These are phyloP conservation scores for Penicillium sp. DNA, from an alignment of 2,329 filamentous ascomycete genomes.

Conservation along the genomic window DNA sequence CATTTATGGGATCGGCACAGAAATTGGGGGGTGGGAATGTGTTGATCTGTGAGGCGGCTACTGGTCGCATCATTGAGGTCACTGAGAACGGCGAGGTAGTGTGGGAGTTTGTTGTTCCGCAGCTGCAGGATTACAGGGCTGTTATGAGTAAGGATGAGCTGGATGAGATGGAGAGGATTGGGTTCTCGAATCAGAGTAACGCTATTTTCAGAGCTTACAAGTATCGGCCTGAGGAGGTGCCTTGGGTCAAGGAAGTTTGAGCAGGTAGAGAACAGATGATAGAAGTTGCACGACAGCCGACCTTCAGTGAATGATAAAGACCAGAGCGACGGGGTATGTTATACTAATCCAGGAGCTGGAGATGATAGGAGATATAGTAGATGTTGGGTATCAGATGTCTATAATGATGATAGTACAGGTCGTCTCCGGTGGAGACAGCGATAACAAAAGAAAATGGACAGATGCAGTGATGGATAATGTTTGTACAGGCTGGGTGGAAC, in stretches of 20 bases:
- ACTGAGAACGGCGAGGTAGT: conserved; percentile 43
- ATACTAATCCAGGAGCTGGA: too few relatives aligned
- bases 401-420: conserved; percentile 18
- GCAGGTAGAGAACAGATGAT: background rate
- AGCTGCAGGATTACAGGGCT: conserved; percentile 43
- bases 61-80: conserved; percentile 50
- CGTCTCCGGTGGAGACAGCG: background rate
- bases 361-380: background rate
- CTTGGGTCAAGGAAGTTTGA: conserved; percentile 35
- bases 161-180: conserved; percentile 39
- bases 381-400: conserved; percentile 17
- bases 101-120: conserved; percentile 49
- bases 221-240: conserved; percentile 44
- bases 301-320: background rate
- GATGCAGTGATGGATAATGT: background rate
- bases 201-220: conserved; percentile 50
- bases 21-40: conserved; percentile 46
- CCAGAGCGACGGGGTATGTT: background rate
- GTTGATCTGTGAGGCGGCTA: conserved; percentile 46
- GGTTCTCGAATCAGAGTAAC: conserved; percentile 45
- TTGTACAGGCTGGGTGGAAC: background rate
- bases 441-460: conserved; percentile 8
- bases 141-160: conserved; percentile 22
- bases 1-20: conserved; percentile 52
- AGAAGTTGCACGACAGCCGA: background rate